Evolutionary conservation across 257 asterid genomes (phyloP), one percentile per base, ranked within the genome.

Genomic region (Rehmannia glutinosa): DNA sequence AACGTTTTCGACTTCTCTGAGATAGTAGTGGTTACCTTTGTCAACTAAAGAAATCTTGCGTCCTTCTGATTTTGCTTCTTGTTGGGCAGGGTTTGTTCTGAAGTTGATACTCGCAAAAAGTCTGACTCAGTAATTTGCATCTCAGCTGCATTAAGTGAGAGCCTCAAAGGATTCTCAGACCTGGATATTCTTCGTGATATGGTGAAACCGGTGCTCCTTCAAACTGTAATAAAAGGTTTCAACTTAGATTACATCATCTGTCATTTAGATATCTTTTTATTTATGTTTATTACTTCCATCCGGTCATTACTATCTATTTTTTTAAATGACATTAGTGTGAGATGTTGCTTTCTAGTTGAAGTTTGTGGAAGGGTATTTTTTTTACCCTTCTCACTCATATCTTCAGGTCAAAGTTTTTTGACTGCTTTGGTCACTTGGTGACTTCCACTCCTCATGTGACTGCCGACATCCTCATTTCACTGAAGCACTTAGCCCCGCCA

Each of bases 221-320:
- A 74, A 72, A 86, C 95, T 21, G 86, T 85, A 8, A 68, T 94
- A 74, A 94, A 87, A 91, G 99, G 99, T 91, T 70, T 41, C 58
- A 65, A 60, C 68, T 24, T 28, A 56, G 60, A 52, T 53, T 36
- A n/a, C 46, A 46, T 61, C 62, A 27, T 46, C 39, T 42, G 32
- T 42, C 23, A 53, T 49, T 55, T 68, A 19, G 2, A n/a, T 28
- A 12, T 39, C 21, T 28, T 23, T 42, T 63, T 42, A 50, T 63
- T 38, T 19, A 59, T 56, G 62, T 41, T 28, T 25, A n/a, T n/a
- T n/a, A n/a, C n/a, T n/a, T n/a, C n/a, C n/a, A n/a, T n/a, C n/a
- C n/a, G n/a, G n/a, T n/a, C n/a, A n/a, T n/a, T n/a, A n/a, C n/a
- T n/a, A n/a, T n/a, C n/a, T n/a, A n/a, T n/a, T n/a, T n/a, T n/a